These are phyloP conservation scores for Penicillium psychrofluorescens DNA, from an alignment of 495 filamentous ascomycete species.

Conservation along the genomic window DNA sequence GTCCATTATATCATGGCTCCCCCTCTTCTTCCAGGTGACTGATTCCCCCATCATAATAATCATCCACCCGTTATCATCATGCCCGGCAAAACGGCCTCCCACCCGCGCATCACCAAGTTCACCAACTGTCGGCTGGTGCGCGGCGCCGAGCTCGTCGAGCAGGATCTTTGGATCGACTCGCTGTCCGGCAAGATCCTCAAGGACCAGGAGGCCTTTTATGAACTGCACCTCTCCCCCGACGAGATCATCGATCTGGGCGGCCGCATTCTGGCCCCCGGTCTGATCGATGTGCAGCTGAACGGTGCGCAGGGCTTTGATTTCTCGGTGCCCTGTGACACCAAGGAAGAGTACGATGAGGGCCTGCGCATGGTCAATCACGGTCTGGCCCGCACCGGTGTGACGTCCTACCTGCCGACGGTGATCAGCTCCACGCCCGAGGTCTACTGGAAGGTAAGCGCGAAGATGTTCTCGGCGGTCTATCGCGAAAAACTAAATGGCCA, in stretches of 20 bases:
- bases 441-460: conserved; percentile 48
- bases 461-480: too few relatives aligned
- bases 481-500: background rate
- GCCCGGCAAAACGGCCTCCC: conserved; percentile 32
- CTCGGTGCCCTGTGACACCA: conserved; percentile 59
- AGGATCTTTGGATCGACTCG: conserved; percentile 76
- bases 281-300: conserved; percentile 83
- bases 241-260: conserved; percentile 64
- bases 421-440: conserved; percentile 58
- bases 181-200: conserved; percentile 66
- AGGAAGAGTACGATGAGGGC: conserved; percentile 56
- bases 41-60: background rate
- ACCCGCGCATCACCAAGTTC: conserved; percentile 63
- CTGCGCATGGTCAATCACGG: conserved; percentile 59
- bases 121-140: conserved; percentile 71
- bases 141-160: conserved; percentile 52
- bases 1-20: background rate
- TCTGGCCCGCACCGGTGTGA: conserved; percentile 70
- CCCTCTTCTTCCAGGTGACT: background rate
- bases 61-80: conserved; percentile 9
- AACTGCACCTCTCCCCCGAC: conserved; percentile 45
- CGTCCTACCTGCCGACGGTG: conserved; percentile 74
- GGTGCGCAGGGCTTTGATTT: conserved; percentile 85
- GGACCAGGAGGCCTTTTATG: conserved; percentile 70
- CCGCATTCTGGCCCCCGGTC: conserved; percentile 69